Base-by-base conservation (phyloP, 352 stramenopile species). In the Phytophthora kernoviae region DNA sequence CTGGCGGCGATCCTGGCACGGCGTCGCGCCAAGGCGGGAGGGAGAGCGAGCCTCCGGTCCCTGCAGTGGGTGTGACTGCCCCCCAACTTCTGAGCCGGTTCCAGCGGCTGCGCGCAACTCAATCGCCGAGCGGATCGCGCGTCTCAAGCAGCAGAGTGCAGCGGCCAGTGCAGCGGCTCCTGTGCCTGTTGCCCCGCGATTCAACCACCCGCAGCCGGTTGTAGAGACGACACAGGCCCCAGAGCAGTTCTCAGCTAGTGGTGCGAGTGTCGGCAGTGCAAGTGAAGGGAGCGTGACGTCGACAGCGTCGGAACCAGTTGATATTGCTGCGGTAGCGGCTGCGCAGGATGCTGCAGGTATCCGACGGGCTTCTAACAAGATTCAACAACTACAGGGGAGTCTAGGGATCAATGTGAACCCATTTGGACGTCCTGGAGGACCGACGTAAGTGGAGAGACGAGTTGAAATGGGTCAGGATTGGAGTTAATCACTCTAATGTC, bases 361-460 rank as follows among this genome's bases (percentile, higher is more conserved):
- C 37, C 59, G 57, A 21, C 68, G 63, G 17, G 57, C 78, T 47
- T 75, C 76, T 30, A 73, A 75, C 57, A 77, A 81, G 47, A 93
- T 95, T 59, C 75, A 90, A 48, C 73, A 91, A 52, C 54, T 95
- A 7, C 84, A 95, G 63, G 84, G 84, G 5, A 93, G 67, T 61
- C 55, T 93, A n/a, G 87, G 79, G 4, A 90, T 95, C 58, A 91
- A 91, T 56, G 75, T 95, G 45, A 95, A 94, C 64, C 77, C 84
- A 5, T 95, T 95, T 49, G 68, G 65, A 39, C 76, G 83, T 32
- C 59, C 79, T 18, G 73, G 79, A 14, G 59, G 56, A 54, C 44
- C 67, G n/a, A 58, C 58, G 49, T 59, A 11, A 42, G 39, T 45
- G n/a, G 30, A 10, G n/a, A 42, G 17, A 21, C 2, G 18, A 11